Base-by-base conservation (phyloP, 352 stramenopile genomes). In the Phytophthora pistaciae region DNA sequence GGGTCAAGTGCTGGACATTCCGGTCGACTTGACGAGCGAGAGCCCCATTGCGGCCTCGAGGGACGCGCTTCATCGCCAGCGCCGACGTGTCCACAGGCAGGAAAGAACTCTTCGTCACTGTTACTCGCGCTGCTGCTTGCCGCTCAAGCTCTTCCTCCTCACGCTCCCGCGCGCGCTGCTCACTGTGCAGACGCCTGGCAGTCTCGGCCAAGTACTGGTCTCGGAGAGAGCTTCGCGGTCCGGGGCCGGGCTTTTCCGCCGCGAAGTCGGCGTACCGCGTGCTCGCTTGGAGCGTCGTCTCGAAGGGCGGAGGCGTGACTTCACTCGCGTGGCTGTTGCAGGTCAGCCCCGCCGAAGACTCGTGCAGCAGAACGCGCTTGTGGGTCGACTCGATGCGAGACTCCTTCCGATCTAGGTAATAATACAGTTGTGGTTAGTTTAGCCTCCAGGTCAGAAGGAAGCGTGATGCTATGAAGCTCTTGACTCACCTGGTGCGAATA, bases 271-370 rank as follows among this genome's bases (percentile, higher is more conserved):
- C 56, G 50, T 91, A 90, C 25, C 77, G 75, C 16, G 74, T 82
- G 52, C 65, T 90, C 9, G 82, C 82, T 60, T 93, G 84, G 1
- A 74, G 59, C 20, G 85, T 91, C 0, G 85, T 93, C 56, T 93
- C 85, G 49, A 85, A 91, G 0, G 38, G 58, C 2, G 70, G 68
- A 2, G 72, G 72, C 3, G 46, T 59, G 11, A 76, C 40, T 25
- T 72, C 70, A 18, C 66, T 79, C 5, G 71, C 66, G 21, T 79
- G 70, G 38, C 72, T 82, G 36, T 82, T 78, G 55, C 71, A 77
- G 6, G 50, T 65, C 55, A 76, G 29, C 18, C 65, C 64, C 18
- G 64, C 33, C 40, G 72, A 60, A 60, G 61, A 38, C 29, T 78
- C 66, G 50, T 92, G 75, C 1, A 74, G 53, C n/a, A 93, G 62